phyloP scores from a whole-genome alignment of 225 moss, liverwort and hornwort genomes.

The Takakia lepidozioides region DNA sequence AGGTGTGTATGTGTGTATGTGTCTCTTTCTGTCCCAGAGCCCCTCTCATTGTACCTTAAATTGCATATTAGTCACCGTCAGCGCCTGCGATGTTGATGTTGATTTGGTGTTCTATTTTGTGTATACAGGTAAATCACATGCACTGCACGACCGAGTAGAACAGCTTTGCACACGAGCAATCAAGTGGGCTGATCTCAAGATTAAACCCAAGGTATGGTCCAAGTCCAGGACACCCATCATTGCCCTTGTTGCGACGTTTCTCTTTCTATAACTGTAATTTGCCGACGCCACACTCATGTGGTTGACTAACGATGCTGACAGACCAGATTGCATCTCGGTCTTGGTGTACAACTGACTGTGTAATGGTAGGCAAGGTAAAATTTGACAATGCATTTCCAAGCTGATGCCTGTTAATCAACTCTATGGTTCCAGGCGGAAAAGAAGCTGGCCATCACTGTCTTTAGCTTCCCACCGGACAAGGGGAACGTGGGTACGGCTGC shows the following conservation, averaged over 20 bases:
- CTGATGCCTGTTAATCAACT: neutral
- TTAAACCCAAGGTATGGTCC: slow-evolving; percentile 67
- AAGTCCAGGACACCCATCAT: too few species aligned
- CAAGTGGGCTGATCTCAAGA: slow-evolving; percentile 94
- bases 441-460: slow-evolving; percentile 87
- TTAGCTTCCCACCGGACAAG: slow-evolving; percentile 98
- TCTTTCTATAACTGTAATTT: too few species aligned
- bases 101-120: neutral
- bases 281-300: too few species aligned
- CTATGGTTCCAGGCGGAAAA: slow-evolving; percentile 56
- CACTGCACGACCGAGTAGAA: slow-evolving; percentile 91
- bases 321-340: too few species aligned
- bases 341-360: too few species aligned
- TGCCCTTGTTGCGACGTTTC: too few species aligned
- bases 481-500: slow-evolving; percentile 97
- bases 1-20: too few species aligned
- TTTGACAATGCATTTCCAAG: neutral
- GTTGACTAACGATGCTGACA: too few species aligned
- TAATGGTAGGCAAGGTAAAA: too few species aligned
- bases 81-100: too few species aligned
- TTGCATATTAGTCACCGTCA: too few species aligned
- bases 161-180: slow-evolving; percentile 88
- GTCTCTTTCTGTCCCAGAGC: neutral
- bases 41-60: too few species aligned
- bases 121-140: slow-evolving; percentile 81